Evolutionary conservation across 1,284 basidiomycete species (phyloP).

Genomic region (Papiliotrema nemorosa): DNA sequence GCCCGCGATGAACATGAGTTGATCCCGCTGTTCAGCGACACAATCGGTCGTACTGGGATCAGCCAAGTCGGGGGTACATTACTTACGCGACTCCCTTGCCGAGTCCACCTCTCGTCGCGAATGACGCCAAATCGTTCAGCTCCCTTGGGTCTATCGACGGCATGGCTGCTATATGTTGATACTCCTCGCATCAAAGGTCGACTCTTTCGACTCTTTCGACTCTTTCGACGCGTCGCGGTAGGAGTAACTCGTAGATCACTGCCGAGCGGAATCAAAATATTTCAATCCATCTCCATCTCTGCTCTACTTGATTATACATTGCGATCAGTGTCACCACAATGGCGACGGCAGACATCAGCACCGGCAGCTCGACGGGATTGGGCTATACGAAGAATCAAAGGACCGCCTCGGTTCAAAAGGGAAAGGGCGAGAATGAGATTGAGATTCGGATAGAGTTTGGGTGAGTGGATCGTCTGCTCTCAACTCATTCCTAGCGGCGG

Average conservation of each 20-base stretch:
- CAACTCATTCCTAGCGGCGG: conserved; percentile 59
- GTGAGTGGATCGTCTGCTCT: conserved; percentile 23
- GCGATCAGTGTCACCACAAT: too few species aligned
- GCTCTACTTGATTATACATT: too few species aligned
- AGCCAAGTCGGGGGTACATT: background rate
- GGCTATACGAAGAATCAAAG: conserved; percentile 15
- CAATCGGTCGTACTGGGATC: conserved; percentile 56
- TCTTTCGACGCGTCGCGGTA: background rate
- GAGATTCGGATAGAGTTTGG: conserved; percentile 47
- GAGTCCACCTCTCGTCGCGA: conserved; percentile 39
- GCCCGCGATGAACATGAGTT: conserved; percentile 84
- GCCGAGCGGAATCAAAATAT: too few species aligned
- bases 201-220: too few species aligned
- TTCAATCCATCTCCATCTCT: too few species aligned
- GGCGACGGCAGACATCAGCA: background rate
- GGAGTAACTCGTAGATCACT: background rate
- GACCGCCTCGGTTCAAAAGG: background rate
- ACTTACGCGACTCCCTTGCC: conserved; percentile 41
- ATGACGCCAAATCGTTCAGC: conserved; percentile 33
- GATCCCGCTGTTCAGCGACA: conserved; percentile 68
- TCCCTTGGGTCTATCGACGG: conserved; percentile 33
- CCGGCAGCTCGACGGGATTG: conserved; percentile 18
- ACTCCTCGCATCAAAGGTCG: background rate
- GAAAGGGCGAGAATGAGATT: conserved; percentile 21
- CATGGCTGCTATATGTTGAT: conserved; percentile 11